These are phyloP conservation scores for Quercus lobata DNA, from an alignment of 331 rosid genomes.

Conservation along the genomic window DNA sequence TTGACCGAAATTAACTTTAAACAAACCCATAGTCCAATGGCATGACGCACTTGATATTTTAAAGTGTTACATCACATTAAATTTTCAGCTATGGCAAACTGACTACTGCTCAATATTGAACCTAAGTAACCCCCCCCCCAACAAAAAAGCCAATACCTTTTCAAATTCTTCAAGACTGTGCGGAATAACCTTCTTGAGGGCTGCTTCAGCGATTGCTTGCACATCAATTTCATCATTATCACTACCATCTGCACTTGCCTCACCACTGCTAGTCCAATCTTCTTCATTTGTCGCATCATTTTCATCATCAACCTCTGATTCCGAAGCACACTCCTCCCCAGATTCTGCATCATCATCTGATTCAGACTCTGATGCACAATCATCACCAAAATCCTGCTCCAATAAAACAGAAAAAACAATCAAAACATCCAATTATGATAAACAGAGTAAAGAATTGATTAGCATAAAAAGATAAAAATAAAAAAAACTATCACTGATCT, in stretches of 20 bases:
- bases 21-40: not conserved
- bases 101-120: not conserved
- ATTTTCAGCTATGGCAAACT: not conserved
- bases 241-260: slow-evolving; percentile 69
- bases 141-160: slow-evolving; percentile 42
- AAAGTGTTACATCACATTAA: not conserved
- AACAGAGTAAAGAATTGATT: not conserved
- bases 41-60: not conserved
- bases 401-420: slow-evolving; percentile 15
- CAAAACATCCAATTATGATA: not conserved
- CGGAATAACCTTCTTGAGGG: slow-evolving; percentile 78
- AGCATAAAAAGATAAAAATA: not conserved
- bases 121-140: not conserved
- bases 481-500: slow-evolving; percentile 22
- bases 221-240: slow-evolving; percentile 76
- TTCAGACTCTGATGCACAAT: slow-evolving; percentile 64
- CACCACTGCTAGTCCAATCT: slow-evolving; percentile 80
- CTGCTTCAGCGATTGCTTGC: slow-evolving; percentile 65
- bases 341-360: slow-evolving; percentile 66
- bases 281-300: slow-evolving; percentile 68
- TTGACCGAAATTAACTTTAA: not conserved
- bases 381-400: slow-evolving; percentile 84
- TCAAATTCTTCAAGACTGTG: slow-evolving; percentile 49
- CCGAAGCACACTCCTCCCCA: slow-evolving; percentile 63
- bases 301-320: slow-evolving; percentile 79